These are phyloP conservation scores for Ophiocordyceps camponoti-rufipedis DNA, from an alignment of 2,329 filamentous ascomycete species.

Conservation along the genomic window DNA sequence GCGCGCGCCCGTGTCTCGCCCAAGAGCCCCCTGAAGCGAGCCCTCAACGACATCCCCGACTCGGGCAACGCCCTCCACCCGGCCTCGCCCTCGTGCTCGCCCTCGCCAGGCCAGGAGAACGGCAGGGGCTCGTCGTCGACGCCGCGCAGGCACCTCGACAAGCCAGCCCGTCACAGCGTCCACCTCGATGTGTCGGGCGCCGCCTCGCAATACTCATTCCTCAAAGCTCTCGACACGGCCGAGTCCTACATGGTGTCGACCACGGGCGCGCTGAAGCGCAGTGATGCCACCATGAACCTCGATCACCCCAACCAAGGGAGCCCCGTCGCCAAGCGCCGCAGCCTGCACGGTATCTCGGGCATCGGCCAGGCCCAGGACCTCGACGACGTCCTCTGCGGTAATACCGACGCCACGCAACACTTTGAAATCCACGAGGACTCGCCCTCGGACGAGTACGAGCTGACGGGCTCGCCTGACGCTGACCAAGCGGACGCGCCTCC, in stretches of 20 bases:
- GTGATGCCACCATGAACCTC: slow-evolving; percentile 75
- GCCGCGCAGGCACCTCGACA: slow-evolving; percentile 18
- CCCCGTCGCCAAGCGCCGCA: slow-evolving; percentile 80
- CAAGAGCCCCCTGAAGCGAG: slow-evolving; percentile 66
- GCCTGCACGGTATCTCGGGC: slow-evolving; percentile 57
- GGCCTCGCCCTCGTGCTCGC: slow-evolving; percentile 16
- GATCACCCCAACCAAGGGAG: slow-evolving; percentile 65
- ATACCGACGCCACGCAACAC: slow-evolving; percentile 19
- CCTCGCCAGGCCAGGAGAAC: slow-evolving; percentile 25
- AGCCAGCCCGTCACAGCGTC: slow-evolving; percentile 32
- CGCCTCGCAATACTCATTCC: slow-evolving; percentile 27
- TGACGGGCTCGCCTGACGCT: slow-evolving; percentile 18
- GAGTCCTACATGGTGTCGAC: slow-evolving; percentile 14
- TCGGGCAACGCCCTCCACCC: slow-evolving; percentile 47
- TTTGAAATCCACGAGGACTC: slow-evolving; percentile 35
- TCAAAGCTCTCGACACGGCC: slow-evolving; percentile 29
- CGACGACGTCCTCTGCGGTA: slow-evolving; percentile 54
- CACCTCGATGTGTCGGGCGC: slow-evolving; percentile 36
- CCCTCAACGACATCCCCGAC: slow-evolving; percentile 51
- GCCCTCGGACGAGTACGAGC: slow-evolving; percentile 30
- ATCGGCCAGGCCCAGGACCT: slow-evolving; percentile 39
- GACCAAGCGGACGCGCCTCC: slow-evolving; percentile 3
- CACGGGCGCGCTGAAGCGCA: slow-evolving; percentile 78
- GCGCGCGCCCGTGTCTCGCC: slow-evolving; percentile 53
- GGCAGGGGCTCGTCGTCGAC: slow-evolving; percentile 13